These are phyloP conservation scores for Pseudocercospora macadamiae DNA, from an alignment of 2,329 filamentous ascomycete species.

Conservation along the genomic window DNA sequence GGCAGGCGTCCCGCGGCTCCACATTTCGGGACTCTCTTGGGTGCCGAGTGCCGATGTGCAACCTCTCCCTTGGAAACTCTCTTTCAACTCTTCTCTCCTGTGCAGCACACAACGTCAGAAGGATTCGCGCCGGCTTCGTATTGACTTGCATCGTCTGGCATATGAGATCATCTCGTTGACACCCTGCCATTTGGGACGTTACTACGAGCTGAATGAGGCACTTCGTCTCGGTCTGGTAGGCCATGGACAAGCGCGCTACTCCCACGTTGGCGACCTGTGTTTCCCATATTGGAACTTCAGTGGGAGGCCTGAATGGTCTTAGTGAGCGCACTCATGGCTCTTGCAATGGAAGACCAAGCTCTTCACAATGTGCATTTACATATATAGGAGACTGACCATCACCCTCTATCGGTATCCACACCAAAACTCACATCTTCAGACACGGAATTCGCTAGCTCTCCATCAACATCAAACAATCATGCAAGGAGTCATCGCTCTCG, in stretches of 20 bases:
- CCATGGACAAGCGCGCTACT: not conserved
- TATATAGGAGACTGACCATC: not conserved
- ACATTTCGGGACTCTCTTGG: too few species aligned
- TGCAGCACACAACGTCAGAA: too few species aligned
- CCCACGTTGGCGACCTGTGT: not conserved
- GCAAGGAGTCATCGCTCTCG: constrained; percentile 11
- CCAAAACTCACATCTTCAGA: not conserved
- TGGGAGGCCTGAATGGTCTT: not conserved
- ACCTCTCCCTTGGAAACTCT: too few species aligned
- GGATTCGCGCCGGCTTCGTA: too few species aligned
- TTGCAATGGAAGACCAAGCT: not conserved
- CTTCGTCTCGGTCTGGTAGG: too few species aligned
- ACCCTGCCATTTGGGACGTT: not conserved
- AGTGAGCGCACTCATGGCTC: not conserved
- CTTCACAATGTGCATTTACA: too few species aligned
- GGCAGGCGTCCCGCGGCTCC: too few species aligned
- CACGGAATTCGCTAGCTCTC: too few species aligned
- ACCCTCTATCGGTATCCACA: not conserved
- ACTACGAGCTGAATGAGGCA: too few species aligned
- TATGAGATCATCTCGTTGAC: not conserved
- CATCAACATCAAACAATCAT: not conserved
- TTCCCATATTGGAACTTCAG: not conserved
- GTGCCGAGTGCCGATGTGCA: too few species aligned
- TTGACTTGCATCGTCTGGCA: not conserved
- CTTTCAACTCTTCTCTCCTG: too few species aligned